Percentiles rank a stretch among this genome's conserved stretches.
phyloP scores from a whole-genome alignment of 176 grass and related monocot species.

The Cocos nucifera region DNA sequence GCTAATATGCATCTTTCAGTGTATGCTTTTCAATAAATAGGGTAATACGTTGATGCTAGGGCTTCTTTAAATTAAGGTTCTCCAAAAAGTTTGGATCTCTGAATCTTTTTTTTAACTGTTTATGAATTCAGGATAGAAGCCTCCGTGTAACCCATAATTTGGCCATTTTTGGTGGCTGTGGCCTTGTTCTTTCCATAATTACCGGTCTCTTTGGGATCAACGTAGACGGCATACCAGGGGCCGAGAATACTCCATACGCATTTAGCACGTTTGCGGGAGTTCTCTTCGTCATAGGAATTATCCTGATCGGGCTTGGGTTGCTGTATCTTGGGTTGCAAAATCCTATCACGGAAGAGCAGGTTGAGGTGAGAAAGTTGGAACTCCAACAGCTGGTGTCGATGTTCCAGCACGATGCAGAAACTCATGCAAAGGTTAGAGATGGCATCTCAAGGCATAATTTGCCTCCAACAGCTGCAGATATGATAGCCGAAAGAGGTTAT shows the following conservation, averaged over 20 bases:
- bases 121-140: constrained; percentile 33
- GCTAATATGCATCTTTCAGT: no score
- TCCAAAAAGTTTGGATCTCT: background rate
- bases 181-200: constrained; percentile 49
- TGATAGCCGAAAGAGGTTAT: constrained; percentile 33
- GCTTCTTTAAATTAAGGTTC: background rate
- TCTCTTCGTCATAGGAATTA: constrained; percentile 25
- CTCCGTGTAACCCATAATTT: constrained; percentile 44
- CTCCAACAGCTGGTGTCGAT: constrained; percentile 44
- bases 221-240: constrained; percentile 52
- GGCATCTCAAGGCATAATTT: constrained; percentile 42
- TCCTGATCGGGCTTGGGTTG: constrained; percentile 26
- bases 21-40: no score
- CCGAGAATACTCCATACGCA: constrained; percentile 30
- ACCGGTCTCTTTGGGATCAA: constrained; percentile 47
- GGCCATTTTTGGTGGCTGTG: constrained; percentile 40
- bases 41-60: no score
- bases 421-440: constrained; percentile 50
- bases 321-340: constrained; percentile 43
- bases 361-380: constrained; percentile 46
- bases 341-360: constrained; percentile 34
- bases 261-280: constrained; percentile 38
- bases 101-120: background rate
- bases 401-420: constrained; percentile 51
- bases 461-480: constrained; percentile 31